Percentiles rank a stretch among this genome's conserved stretches.
phyloP scores from a whole-genome alignment of 805 yeast genomes.

The Grigorovia jiainica region DNA sequence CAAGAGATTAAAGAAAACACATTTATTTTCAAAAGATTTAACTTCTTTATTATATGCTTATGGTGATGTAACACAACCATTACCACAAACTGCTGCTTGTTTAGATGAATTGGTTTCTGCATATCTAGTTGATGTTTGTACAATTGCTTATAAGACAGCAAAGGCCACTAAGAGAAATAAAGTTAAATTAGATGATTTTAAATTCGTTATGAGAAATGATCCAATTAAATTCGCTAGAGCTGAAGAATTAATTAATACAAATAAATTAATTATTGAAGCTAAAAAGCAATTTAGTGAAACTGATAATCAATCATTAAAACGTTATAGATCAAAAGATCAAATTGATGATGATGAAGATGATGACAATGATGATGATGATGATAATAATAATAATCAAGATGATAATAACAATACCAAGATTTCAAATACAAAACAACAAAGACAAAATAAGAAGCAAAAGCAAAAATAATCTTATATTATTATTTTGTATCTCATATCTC shows the following conservation, averaged over 20 bases:
- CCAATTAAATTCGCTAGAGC: constrained; percentile 61
- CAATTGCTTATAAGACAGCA: constrained; percentile 43
- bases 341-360: constrained; percentile 25
- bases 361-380: constrained; percentile 17
- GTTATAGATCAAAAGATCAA: constrained; percentile 16
- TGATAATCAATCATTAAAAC: constrained; percentile 37
- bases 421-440: neutral
- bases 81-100: constrained; percentile 53
- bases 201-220: constrained; percentile 59
- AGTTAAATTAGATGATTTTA: constrained; percentile 63
- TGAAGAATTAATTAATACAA: constrained; percentile 50
- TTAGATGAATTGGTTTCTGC: constrained; percentile 60
- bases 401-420: neutral
- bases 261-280: constrained; percentile 55
- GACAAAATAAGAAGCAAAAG: constrained; percentile 2
- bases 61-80: constrained; percentile 64
- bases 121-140: constrained; percentile 52
- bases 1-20: constrained; percentile 33
- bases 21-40: constrained; percentile 41
- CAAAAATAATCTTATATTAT: neutral
- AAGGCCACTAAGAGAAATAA: constrained; percentile 46
- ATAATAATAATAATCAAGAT: constrained; percentile 7
- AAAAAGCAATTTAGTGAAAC: constrained; percentile 57
- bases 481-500: too few species aligned
- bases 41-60: constrained; percentile 57